Percentiles rank a stretch among this genome's conserved stretches.
These are phyloP conservation scores for Russula lepida DNA, from an alignment of 768 basidiomycete genomes.

Conservation along the genomic window DNA sequence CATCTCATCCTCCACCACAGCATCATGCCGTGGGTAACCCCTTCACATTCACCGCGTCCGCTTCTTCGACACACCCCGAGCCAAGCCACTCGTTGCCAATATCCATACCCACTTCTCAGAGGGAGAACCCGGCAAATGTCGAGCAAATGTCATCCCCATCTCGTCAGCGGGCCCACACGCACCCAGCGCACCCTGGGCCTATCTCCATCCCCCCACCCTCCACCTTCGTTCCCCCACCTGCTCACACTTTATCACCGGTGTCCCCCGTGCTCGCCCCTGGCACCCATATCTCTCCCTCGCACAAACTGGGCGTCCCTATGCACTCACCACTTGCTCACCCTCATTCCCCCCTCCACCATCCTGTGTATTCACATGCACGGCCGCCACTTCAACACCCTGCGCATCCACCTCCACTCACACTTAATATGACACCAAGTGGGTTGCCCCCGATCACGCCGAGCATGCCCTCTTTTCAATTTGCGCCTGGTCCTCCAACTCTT, in stretches of 20 bases:
- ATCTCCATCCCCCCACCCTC: conserved; percentile 60
- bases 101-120: not conserved
- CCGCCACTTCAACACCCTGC: conserved; percentile 34
- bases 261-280: conserved; percentile 26
- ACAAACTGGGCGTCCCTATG: not conserved
- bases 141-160: conserved; percentile 18
- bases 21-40: not conserved
- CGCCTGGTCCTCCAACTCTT: conserved; percentile 40
- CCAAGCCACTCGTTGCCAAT: not conserved
- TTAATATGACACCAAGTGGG: conserved; percentile 51
- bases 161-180: conserved; percentile 23
- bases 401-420: conserved; percentile 26
- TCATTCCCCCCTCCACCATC: conserved; percentile 29
- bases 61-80: not conserved
- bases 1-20: conserved; percentile 5
- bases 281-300: conserved; percentile 13
- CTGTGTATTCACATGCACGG: conserved; percentile 27
- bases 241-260: conserved; percentile 25
- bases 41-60: not conserved
- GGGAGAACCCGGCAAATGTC: not conserved
- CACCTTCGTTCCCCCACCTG: conserved; percentile 34
- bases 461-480: conserved; percentile 92
- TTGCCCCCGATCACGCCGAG: conserved; percentile 93
- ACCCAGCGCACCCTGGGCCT: conserved; percentile 57
- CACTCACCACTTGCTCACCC: conserved; percentile 23